A percentile compares a stretch with the other conserved stretches of the same genome.
These are phyloP conservation scores for Suillus paluster DNA, from an alignment of 768 basidiomycete genomes.

Conservation along the genomic window DNA sequence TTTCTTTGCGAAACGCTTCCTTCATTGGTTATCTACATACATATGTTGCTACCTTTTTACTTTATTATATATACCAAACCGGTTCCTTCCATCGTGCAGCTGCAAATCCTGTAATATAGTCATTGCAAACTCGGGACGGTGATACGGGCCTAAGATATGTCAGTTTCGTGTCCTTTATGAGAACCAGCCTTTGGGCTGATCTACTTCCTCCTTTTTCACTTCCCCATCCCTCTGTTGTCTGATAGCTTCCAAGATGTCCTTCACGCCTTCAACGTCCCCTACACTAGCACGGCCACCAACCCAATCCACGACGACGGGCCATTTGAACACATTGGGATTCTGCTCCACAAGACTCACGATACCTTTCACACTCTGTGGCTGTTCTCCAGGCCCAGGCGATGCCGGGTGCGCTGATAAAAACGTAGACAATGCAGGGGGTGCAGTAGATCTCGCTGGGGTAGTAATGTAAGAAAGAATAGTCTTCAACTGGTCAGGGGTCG, in stretches of 20 bases:
- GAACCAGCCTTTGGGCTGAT: slow-evolving; percentile 62
- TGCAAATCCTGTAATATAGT: background rate
- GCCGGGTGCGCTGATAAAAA: slow-evolving; percentile 71
- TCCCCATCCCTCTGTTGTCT: slow-evolving; percentile 73
- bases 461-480: slow-evolving; percentile 67
- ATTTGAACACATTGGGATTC: slow-evolving; percentile 67
- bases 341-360: slow-evolving; percentile 54
- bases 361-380: slow-evolving; percentile 46
- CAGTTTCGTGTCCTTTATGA: slow-evolving; percentile 28
- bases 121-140: background rate
- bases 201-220: slow-evolving; percentile 42
- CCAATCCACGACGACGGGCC: slow-evolving; percentile 87
- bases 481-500: slow-evolving; percentile 68
- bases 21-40: background rate
- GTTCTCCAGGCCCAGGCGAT: slow-evolving; percentile 37
- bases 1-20: background rate
- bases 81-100: background rate
- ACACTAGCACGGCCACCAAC: slow-evolving; percentile 62
- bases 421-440: slow-evolving; percentile 32
- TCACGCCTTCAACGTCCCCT: slow-evolving; percentile 74
- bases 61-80: background rate
- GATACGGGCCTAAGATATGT: no score
- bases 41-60: background rate
- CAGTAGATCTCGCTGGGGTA: slow-evolving; percentile 32
- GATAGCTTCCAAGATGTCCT: slow-evolving; percentile 63